These are phyloP conservation scores for Hypoxylon sp. DNA, from an alignment of 2,329 filamentous ascomycete species.

Conservation along the genomic window DNA sequence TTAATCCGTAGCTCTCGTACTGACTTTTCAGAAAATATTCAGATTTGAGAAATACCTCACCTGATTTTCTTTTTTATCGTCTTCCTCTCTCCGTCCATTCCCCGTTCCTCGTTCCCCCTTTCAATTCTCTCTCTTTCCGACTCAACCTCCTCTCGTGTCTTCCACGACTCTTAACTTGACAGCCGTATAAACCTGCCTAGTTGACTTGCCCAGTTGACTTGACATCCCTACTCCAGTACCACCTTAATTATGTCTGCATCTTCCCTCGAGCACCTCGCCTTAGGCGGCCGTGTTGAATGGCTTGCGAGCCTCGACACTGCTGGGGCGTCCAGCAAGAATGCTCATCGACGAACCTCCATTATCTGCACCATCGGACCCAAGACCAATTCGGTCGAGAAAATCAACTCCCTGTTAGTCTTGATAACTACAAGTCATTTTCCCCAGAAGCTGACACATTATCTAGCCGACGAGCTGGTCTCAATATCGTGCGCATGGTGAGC, in stretches of 20 bases:
- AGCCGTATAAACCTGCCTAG: neutral
- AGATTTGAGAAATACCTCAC: slow-evolving; percentile 42
- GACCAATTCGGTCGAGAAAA: slow-evolving; percentile 97
- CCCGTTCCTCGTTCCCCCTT: neutral
- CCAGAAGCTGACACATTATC: slow-evolving; percentile 24
- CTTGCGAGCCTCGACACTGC: slow-evolving; percentile 85
- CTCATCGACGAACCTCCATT: slow-evolving; percentile 94
- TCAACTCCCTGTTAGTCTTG: slow-evolving; percentile 71
- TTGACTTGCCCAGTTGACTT: slow-evolving; percentile 18
- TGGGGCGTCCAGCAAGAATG: slow-evolving; percentile 84
- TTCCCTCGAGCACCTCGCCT: slow-evolving; percentile 88
- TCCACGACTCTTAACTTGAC: slow-evolving; percentile 5
- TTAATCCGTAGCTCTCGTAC: slow-evolving; percentile 41
- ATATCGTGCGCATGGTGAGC: slow-evolving; percentile 90
- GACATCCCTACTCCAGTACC: slow-evolving; percentile 14
- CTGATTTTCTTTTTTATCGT: slow-evolving; percentile 20
- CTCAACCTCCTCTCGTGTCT: slow-evolving; percentile 7
- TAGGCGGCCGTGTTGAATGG: slow-evolving; percentile 79
- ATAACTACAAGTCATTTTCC: neutral
- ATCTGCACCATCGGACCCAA: slow-evolving; percentile 99
- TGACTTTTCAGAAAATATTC: slow-evolving; percentile 39
- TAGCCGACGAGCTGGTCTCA: slow-evolving; percentile 90
- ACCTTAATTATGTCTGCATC: slow-evolving; percentile 65
- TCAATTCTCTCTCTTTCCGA: slow-evolving; percentile 1
- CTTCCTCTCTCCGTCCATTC: slow-evolving; percentile 1